Evolutionary conservation across 768 basidiomycete genomes (phyloP), one percentile per base, ranked within the genome.

Genomic region (Lactarius indigo): DNA sequence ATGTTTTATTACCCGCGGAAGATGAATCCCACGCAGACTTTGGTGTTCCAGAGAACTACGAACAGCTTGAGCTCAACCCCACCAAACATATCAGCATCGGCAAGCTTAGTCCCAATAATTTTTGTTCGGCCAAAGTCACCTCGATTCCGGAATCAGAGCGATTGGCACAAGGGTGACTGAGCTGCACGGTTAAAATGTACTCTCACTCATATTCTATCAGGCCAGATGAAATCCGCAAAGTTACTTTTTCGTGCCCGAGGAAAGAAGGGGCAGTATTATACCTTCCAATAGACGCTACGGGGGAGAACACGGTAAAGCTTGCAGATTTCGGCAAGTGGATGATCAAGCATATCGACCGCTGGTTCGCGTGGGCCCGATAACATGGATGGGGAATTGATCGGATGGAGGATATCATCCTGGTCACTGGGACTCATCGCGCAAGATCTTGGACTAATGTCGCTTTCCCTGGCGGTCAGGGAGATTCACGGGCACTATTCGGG

Each of bases 371-470:
- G 47, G 47, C n/a, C 5, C 47, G 47, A 23, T 23, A 23, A 12
- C 47, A 10, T 13, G 47, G 47, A 6, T 23, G 23, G 47, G 12
- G 23, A 8, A 10, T 50, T 23, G 2, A 5, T 12, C n/a, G 47
- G n/a, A 50, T 50, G 47, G 47, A 50, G 23, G 47, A 50, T 12
- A 50, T 50, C n/a, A 23, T 50, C 47, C 23, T 50, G 7, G 59
- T 61, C n/a, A 61, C 59, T 17, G 59, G 59, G 30, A 47, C 44
- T 35, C 44, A 61, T 35, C 59, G 59, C 44, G 26, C 59, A 23
- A 23, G 44, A 33, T 61, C 59, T 26, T 50, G 44, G 31, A 31
- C 59, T 37, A 61, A 61, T 33, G 30, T 35, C 10, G 33, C 44
- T 18, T 61, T 61, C 31, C 31, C 50, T 12, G 33, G 28, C n/a